phyloP scores from a whole-genome alignment of 805 yeast genomes.

The Candida oleophila region DNA sequence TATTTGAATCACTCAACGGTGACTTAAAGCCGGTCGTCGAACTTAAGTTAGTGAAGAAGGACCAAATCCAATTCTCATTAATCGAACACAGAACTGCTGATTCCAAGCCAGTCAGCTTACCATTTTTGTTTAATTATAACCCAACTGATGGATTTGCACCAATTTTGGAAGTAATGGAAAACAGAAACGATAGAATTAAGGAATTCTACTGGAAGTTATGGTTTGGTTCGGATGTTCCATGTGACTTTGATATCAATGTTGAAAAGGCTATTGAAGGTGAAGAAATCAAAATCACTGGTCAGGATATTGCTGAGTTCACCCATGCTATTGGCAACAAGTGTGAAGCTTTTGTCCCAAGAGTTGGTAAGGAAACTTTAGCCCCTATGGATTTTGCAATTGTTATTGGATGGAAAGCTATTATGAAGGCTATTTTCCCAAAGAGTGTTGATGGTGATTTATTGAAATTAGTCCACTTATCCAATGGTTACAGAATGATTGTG shows the following conservation, averaged over 20 bases:
- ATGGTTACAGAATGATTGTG: slow-evolving; percentile 89
- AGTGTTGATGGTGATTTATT: slow-evolving; percentile 95
- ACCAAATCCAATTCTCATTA: slow-evolving; percentile 65
- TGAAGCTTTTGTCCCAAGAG: slow-evolving; percentile 90
- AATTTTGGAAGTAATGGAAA: slow-evolving; percentile 83
- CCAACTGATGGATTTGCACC: slow-evolving; percentile 96
- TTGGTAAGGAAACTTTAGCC: slow-evolving; percentile 80
- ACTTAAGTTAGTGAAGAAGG: slow-evolving; percentile 49
- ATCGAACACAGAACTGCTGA: slow-evolving; percentile 89
- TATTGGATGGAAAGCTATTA: slow-evolving; percentile 97
- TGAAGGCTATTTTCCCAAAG: slow-evolving; percentile 96
- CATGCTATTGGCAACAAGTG: slow-evolving; percentile 97
- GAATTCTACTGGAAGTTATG: slow-evolving; percentile 96
- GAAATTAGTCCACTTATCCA: slow-evolving; percentile 90
- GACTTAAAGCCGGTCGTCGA: slow-evolving; percentile 63
- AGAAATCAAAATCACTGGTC: slow-evolving; percentile 63
- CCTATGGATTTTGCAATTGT: slow-evolving; percentile 99
- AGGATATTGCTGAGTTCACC: slow-evolving; percentile 86
- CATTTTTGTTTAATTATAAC: slow-evolving; percentile 73
- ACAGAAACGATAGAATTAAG: slow-evolving; percentile 90
- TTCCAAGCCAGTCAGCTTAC: slow-evolving; percentile 68
- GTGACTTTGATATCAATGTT: slow-evolving; percentile 71
- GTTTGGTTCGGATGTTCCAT: slow-evolving; percentile 67
- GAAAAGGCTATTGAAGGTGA: slow-evolving; percentile 70
- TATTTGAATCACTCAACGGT: slow-evolving; percentile 73